Evolutionary conservation across 345 rosid species (phyloP).

Genomic region (Dipteronia sinensis): DNA sequence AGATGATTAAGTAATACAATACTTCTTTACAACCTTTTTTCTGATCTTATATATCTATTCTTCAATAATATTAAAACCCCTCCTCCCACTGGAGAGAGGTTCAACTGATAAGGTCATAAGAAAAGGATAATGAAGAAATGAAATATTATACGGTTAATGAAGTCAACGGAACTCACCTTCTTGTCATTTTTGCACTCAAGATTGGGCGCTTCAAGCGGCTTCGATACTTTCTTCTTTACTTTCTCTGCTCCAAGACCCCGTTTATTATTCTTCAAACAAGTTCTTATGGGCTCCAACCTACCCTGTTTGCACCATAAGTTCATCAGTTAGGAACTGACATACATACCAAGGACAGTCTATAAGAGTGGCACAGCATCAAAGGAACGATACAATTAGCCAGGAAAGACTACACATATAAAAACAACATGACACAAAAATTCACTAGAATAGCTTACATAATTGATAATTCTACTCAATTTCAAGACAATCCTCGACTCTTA

Average conservation of each 20-base stretch:
- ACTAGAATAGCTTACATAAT: background rate
- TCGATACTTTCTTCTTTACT: conserved; percentile 44
- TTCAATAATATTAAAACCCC: too few relatives aligned
- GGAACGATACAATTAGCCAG: background rate
- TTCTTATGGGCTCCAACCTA: conserved; percentile 67
- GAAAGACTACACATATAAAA: background rate
- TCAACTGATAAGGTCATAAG: too few relatives aligned
- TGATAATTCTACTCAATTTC: background rate
- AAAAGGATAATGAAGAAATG: too few relatives aligned
- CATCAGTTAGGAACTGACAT: background rate
- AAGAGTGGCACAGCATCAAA: background rate
- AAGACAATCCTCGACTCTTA: background rate
- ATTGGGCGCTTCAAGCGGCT: conserved; percentile 18
- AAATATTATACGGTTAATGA: background rate
- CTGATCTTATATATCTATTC: too few relatives aligned
- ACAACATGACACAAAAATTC: background rate
- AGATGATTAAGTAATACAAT: background rate
- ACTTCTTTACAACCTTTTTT: too few relatives aligned
- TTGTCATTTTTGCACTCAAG: conserved; percentile 32
- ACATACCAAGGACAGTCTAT: background rate
- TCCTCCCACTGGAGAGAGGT: too few relatives aligned
- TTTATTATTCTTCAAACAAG: conserved; percentile 64
- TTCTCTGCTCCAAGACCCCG: conserved; percentile 74
- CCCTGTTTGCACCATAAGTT: conserved; percentile 51
- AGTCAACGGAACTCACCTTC: conserved; percentile 34